Evolutionary conservation across 208 protist species (phyloP), one percentile per base, ranked within the genome.

Genomic region (Spironucleus salmonicida): DNA sequence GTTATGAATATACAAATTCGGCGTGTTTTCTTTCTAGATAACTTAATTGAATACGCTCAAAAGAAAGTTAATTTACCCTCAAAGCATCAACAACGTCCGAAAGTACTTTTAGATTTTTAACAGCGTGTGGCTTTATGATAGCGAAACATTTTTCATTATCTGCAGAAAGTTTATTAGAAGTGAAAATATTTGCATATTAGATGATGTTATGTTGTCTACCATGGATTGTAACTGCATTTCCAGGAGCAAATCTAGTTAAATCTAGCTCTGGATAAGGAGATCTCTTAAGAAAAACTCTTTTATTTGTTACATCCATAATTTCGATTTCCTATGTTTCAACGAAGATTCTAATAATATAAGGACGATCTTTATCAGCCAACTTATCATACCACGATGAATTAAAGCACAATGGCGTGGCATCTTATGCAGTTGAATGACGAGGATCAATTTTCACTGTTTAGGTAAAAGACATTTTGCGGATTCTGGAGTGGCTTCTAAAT

Each of bases 111-210:
- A 35, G 64, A 38, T 38, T 71, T 38, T 11, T n/a, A 49, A 45
- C 7, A n/a, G 64, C 64, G 64, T 71, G 64, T 30, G 64, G 64
- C 34, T 71, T 71, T 15, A 71, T 35, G 7, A 71, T 71, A 11
- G 64, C 64, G 45, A 9, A 71, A 9, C 32, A 45, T 11, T 11
- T 2, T 49, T 71, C 64, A 19, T 71, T 23, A 30, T 2, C 64
- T 71, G 40, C 7, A 38, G 38, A 40, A 15, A 71, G 34, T n/a
- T 9, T 35, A 23, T 71, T 71, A 15, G 4, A 32, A n/a, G 64
- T 71, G 38, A 45, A 71, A 11, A 45, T 35, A 49, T 71, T 71
- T 32, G 64, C 40, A 42, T 45, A 71, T n/a, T 38, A 9, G 11
- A 71, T 35, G 45, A 71, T 71, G 30, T 71, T 71, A n/a, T 42